Conservation (phyloP, 768 basidiomycete genomes). For the Amanita rubescens region DNA sequence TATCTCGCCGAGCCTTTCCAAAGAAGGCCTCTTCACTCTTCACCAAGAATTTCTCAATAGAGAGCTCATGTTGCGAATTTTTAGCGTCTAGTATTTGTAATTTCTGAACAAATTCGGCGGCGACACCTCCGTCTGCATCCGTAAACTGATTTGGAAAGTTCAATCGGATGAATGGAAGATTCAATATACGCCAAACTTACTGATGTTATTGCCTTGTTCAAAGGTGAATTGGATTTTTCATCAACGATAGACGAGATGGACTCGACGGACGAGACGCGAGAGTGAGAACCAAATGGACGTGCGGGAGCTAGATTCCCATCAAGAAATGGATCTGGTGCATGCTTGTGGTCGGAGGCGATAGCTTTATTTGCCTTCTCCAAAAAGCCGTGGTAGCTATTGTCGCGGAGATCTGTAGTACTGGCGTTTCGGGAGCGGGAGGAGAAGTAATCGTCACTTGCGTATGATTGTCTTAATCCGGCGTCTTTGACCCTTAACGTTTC, state of each 20-base stretch:
- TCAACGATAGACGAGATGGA: conserved; percentile 89
- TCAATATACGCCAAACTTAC: conserved; percentile 31
- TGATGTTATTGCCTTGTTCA: conserved; percentile 90
- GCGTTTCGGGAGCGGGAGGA: conserved; percentile 24
- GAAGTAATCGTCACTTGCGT: conserved; percentile 57
- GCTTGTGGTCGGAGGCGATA: conserved; percentile 72
- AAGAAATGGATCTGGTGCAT: conserved; percentile 83
- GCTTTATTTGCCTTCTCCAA: conserved; percentile 78
- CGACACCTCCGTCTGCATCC: conserved; percentile 88
- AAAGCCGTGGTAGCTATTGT: conserved; percentile 62
- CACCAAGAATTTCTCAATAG: conserved; percentile 83
- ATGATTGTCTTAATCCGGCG: conserved; percentile 37
- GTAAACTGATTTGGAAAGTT: conserved; percentile 55
- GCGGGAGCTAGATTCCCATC: conserved; percentile 52
- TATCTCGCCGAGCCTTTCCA: conserved; percentile 82
- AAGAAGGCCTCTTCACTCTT: conserved; percentile 96
- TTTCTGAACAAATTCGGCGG: conserved; percentile 82
- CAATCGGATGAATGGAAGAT: not conserved
- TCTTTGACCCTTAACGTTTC: conserved; percentile 49
- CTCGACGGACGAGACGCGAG: conserved; percentile 78
- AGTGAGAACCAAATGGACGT: conserved; percentile 75
- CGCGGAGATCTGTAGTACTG: conserved; percentile 20
- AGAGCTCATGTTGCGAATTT: conserved; percentile 86
- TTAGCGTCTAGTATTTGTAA: conserved; percentile 70
- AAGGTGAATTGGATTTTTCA: conserved; percentile 82